Evolutionary conservation across 495 filamentous ascomycete species (phyloP).

Genomic region (Tuber microsphaerosporum): DNA sequence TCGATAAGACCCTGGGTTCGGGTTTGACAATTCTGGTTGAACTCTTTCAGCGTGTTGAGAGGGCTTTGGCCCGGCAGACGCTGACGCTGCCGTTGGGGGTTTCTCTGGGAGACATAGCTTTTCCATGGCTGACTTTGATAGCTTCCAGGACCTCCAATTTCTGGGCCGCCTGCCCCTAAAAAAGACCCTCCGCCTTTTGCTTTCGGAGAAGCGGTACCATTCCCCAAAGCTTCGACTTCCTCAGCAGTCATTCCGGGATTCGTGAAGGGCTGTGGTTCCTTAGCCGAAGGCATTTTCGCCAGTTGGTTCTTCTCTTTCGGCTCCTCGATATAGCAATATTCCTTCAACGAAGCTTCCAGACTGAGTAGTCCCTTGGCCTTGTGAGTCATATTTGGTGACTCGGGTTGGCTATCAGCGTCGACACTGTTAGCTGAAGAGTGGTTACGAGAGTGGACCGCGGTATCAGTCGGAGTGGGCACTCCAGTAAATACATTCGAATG

Average conservation of each 20-base stretch:
- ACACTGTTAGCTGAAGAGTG: constrained; percentile 28
- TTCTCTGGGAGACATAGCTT: constrained; percentile 2
- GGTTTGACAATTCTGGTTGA: constrained; percentile 13
- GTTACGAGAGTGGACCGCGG: constrained; percentile 12
- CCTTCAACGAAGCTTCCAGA: constrained; percentile 9
- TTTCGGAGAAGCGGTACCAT: background rate
- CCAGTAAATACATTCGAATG: constrained; percentile 39
- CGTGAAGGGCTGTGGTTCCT: constrained; percentile 16
- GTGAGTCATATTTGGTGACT: constrained; percentile 12
- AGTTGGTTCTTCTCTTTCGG: constrained; percentile 24
- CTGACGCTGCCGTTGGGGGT: constrained; percentile 13
- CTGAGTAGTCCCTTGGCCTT: background rate
- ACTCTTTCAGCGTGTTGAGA: constrained; percentile 7
- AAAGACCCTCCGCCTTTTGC: constrained; percentile 14
- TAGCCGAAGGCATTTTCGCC: constrained; percentile 23
- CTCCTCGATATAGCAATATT: constrained; percentile 26
- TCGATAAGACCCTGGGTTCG: constrained; percentile 17
- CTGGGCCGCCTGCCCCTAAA: constrained; percentile 22
- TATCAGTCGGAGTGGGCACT: constrained; percentile 33
- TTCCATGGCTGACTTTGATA: background rate
- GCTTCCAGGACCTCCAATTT: constrained; percentile 9
- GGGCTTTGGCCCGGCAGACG: constrained; percentile 16
- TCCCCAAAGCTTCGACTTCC: constrained; percentile 7
- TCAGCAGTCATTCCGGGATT: constrained; percentile 9
- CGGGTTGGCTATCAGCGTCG: constrained; percentile 20